Evolutionary conservation across 2,329 filamentous ascomycete genomes (phyloP), one percentile per base, ranked within the genome.

Genomic region (Mycosphaerella sp.): DNA sequence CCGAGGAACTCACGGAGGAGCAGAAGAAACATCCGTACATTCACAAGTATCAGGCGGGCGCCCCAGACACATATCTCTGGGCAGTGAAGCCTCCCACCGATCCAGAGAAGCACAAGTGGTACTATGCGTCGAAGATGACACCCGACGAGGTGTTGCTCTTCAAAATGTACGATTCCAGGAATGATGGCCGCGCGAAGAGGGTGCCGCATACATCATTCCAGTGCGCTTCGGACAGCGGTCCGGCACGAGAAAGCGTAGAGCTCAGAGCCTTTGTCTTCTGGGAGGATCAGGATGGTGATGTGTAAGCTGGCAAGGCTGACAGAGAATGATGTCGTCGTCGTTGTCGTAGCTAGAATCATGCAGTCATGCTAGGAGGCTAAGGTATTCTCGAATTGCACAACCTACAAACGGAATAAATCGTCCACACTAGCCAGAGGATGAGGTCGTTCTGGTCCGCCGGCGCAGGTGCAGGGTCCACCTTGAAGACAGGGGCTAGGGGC

Each of bases 161-260:
- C 67, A 84, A 84, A 66, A 82, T 79, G 62, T 84, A 78, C 62
- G 82, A 84, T 66, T 79, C 72, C 26, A 79, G 80, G 72, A 46
- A 70, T 23, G 79, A 81, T 64, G 79, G 78, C 0, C 67, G 76
- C 26, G 77, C 79, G 5, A 71, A 78, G 8, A 66, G 78, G 3
- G 74, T 79, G 32, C 79, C 80, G n/a, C 80, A 83, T 60, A 74
- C 74, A 5, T 77, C 80, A 2, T 82, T 84, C 70, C 68, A 68
- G 14, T 74, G 81, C 64, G 69, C 73, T 1, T 74, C 71, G n/a
- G 73, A 74, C 8, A 69, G 73, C 12, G 56, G 67, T 10, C 46
- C 67, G 70, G 17, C 72, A 78, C 10, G 68, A 81, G 72, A 82
- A 78, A 65, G 81, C 31, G 29, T 83, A 54, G 81, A 83, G 67